Evolutionary conservation across 768 basidiomycete genomes (phyloP).

Genomic region (Cantharellus cinnabarinus): DNA sequence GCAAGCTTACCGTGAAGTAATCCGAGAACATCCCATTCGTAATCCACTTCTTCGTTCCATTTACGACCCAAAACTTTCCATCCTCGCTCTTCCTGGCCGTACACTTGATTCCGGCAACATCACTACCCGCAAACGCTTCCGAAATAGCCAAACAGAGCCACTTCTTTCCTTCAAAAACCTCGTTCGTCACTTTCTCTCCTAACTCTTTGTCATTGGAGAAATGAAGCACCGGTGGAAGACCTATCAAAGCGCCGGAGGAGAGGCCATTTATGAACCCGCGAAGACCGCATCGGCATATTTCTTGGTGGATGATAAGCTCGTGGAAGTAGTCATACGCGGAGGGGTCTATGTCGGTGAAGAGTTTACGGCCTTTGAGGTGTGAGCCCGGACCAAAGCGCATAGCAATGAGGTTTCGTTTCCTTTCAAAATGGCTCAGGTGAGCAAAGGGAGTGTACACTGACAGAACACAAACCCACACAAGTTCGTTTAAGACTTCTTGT

Average conservation of each 20-base stretch:
- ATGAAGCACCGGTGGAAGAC: slow-evolving; percentile 71
- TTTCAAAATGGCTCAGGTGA: neutral
- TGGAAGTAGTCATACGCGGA: slow-evolving; percentile 77
- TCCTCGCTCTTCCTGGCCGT: slow-evolving; percentile 51
- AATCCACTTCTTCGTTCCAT: slow-evolving; percentile 95
- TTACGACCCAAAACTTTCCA: slow-evolving; percentile 71
- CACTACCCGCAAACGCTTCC: slow-evolving; percentile 84
- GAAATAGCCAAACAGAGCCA: slow-evolving; percentile 79
- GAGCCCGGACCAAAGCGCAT: slow-evolving; percentile 87
- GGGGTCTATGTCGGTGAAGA: slow-evolving; percentile 15
- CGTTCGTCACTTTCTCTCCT: slow-evolving; percentile 42
- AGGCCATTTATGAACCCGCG: slow-evolving; percentile 76
- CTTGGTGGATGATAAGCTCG: slow-evolving; percentile 67
- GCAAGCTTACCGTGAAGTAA: slow-evolving; percentile 14
- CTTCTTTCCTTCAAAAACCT: slow-evolving; percentile 58
- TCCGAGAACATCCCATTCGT: slow-evolving; percentile 74
- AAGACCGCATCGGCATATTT: slow-evolving; percentile 63
- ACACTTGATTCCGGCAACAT: slow-evolving; percentile 63
- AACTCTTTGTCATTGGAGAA: slow-evolving; percentile 34
- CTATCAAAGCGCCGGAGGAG: slow-evolving; percentile 24
- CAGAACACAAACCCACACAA: slow-evolving; percentile 34
- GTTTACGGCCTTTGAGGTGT: slow-evolving; percentile 54
- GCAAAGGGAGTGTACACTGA: neutral
- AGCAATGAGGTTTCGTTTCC: slow-evolving; percentile 39
- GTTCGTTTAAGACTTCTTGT: slow-evolving; percentile 65